Percentiles rank a stretch among this genome's conserved stretches.
These are phyloP conservation scores for Hura crepitans DNA, from an alignment of 441 rosid genomes.

Conservation along the genomic window DNA sequence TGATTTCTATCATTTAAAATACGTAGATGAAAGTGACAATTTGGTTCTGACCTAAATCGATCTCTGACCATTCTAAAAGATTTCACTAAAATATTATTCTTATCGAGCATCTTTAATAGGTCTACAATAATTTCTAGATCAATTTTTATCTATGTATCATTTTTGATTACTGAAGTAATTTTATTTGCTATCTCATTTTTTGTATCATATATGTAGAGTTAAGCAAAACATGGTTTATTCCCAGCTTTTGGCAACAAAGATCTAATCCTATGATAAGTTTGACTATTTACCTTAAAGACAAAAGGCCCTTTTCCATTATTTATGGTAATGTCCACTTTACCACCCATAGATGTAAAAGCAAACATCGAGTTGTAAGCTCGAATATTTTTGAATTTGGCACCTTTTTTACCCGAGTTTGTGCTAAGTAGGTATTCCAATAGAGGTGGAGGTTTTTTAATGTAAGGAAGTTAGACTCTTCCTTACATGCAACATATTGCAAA, in stretches of 20 bases:
- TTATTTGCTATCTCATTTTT: background rate
- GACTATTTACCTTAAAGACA: background rate
- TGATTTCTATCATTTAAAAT: background rate
- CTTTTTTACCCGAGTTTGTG: background rate
- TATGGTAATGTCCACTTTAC: background rate
- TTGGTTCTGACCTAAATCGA: background rate
- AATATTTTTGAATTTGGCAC: background rate
- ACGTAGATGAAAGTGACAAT: no score
- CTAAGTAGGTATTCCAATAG: background rate
- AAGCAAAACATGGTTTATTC: background rate
- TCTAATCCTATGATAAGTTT: background rate
- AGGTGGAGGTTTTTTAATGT: background rate
- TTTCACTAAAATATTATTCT: no score
- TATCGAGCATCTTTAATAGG: no score
- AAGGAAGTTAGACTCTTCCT: background rate
- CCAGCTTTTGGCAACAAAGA: background rate
- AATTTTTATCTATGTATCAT: background rate
- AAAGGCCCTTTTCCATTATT: background rate
- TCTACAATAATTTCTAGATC: no score
- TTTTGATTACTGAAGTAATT: background rate
- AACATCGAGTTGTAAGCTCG: background rate
- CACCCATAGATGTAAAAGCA: slow-evolving; percentile 4
- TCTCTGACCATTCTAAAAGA: no score
- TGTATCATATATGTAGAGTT: background rate
- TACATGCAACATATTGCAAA: background rate